Base-by-base conservation (phyloP, 2,329 filamentous ascomycete species). In the Pseudopithomyces maydicus region DNA sequence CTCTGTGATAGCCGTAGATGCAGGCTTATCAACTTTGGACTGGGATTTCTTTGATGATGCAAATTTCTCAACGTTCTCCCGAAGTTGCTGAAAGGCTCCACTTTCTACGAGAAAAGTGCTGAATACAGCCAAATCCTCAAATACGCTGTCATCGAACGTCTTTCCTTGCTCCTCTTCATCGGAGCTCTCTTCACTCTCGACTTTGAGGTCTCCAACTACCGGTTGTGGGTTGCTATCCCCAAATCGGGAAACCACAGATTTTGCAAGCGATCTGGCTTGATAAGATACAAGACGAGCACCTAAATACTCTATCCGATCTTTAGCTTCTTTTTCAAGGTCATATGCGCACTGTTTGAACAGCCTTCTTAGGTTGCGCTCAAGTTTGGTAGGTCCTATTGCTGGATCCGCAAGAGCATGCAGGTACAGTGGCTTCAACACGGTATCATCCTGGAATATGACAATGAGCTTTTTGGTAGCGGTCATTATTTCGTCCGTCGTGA, bases 81-180 rank as follows among this genome's bases (percentile, higher is more conserved):
- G 65, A 42, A 3, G 36, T 51, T 10, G 38, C 32, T 20, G 15
- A 22, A 67, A 65, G 3, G 62, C 61, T 12, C 53, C 36, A 44
- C 64, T 65, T 12, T 44, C 39, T 2, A 58, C 29, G 2, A 67
- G 45, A 20, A 65, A 67, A n/a, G 63, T 43, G 2, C 57, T 56
- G 11, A 65, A 58, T 8, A 20, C 32, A 8, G 42, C 44, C 5
- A 66, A 36, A 26, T 64, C 59, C 2, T 58, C 54, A 35, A 60
- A 64, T 11, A 47, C 38, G 4, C 52, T 50, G 6, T 64, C 58
- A 35, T 61, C 48, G 2, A 66, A 54, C 11, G 26, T 20, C 2
- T 1, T 17, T 6, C 29, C 23, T 8, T 43, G 39, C 3, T 46
- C 29, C 14, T 66, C 59, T 0, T 60, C 57, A 14, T 58, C 59